Base-by-base conservation (phyloP, 2,329 filamentous ascomycete species). In the Coniochaeta ligniaria region DNA sequence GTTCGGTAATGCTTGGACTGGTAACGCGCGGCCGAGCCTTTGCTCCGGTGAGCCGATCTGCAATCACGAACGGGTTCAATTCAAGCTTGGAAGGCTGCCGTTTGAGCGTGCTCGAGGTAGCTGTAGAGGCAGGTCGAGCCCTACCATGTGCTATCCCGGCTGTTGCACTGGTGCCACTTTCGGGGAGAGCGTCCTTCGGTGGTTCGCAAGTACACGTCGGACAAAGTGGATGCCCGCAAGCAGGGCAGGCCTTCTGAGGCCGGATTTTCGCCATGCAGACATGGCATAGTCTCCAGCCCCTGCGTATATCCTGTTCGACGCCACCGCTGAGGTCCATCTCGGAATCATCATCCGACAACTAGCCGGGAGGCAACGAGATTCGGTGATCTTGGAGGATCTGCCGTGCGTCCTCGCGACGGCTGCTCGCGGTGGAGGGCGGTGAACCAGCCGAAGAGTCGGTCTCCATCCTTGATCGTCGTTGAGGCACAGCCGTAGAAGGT, bases 181-280 rank as follows among this genome's bases (percentile, higher is more conserved):
- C 47, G 3, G 47, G 47, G 20, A 17, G 47, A 31, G 47, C 12
- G 31, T 31, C 28, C 26, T 67, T 59, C 3, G 69, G 66, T 11
- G 74, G 60, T 58, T 78, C 73, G 50, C 71, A 74, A 9, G 68
- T 71, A 63, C 82, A 84, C 60, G 77, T 77, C 35, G 70, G 63
- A 64, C 82, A 85, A 17, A 81, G 75, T 11, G 72, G 74, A 66
- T 85, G 83, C 1, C 78, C 80, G 64, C 82, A 85, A 47, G 74
- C 74, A 33, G 72, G 67, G 64, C 81, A 85, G 54, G 73, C 73
- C 9, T 70, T 70, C 33, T 72, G 70, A 14, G 72, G 70, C 52
- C 66, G 71, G 41, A 78, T 73, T 45, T 70, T 71, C 52, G 75
- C 73, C 14, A 76, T 76, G 64, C 82, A 85, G 11, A 80, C 69